Base-by-base conservation (phyloP, 225 moss, liverwort and hornwort genomes). In the Pleurozium schreberi region DNA sequence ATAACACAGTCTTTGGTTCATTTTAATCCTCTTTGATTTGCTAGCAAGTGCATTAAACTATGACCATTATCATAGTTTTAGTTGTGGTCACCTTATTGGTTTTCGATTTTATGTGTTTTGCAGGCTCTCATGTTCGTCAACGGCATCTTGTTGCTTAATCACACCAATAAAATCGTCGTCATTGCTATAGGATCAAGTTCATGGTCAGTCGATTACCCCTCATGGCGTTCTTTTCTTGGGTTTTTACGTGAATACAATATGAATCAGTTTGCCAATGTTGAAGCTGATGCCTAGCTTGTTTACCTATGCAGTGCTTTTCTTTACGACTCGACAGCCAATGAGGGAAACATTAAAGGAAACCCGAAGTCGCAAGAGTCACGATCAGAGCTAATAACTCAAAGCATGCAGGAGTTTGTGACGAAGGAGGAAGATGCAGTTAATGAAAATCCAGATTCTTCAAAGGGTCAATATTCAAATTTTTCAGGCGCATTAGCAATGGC, bases 401-500 rank as follows among this genome's bases (percentile, higher is more conserved):
- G 93, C 71, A 89, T 97, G 89, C 93, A 92, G 76, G 95, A 96
- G 68, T 98, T 98, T 89, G 91, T 98, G 88, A 88, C 76, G 55
- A 96, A 92, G 90, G 95, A 96, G 90, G 98, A 98, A 88, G 95
- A 95, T 76, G 96, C 96, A 53, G 91, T 92, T 63, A 89, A 89
- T 83, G 88, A 91, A 86, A 94, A 94, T 87, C 85, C 92, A 93
- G 95, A 95, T 85, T 88, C 93, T 92, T 94, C 92, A 36, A 96
- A 96, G 88, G 88, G 89, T 85, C 93, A 91, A 75, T 92, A 93
- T 64, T 97, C 98, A 55, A 94, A 91, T 62, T 90, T 98, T 55
- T 97, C 98, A 75, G 98, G 98, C 85, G 95, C 97, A 47, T 91
- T 98, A 61, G 95, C 97, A 52, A 98, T 98, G 98, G 97, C 98